These are phyloP conservation scores for Musa beccarii DNA, from an alignment of 176 grass and related monocot genomes.

Conservation along the genomic window DNA sequence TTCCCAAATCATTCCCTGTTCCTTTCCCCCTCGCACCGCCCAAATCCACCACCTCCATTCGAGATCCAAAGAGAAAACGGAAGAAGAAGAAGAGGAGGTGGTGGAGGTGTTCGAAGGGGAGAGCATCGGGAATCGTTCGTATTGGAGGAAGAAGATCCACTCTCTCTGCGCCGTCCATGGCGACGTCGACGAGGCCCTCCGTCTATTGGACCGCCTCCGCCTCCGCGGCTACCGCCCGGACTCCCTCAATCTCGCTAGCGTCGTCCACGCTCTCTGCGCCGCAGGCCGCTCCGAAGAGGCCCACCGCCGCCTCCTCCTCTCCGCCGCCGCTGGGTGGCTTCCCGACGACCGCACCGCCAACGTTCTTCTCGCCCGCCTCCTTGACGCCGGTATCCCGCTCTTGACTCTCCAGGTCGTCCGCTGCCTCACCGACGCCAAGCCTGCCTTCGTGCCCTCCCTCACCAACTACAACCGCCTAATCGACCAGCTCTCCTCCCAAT, in stretches of 20 bases:
- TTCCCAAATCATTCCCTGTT: neutral
- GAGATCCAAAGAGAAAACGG: neutral
- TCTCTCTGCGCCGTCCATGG: constrained; percentile 10
- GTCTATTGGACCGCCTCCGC: constrained; percentile 22
- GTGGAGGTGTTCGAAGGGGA: neutral
- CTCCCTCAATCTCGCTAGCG: constrained; percentile 11
- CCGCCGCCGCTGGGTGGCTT: constrained; percentile 23
- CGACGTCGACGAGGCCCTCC: constrained; percentile 23
- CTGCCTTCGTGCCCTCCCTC: constrained; percentile 33
- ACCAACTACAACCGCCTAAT: constrained; percentile 61
- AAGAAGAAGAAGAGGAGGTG: neutral
- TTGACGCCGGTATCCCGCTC: constrained; percentile 33
- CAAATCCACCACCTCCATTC: neutral
- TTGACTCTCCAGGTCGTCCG: constrained; percentile 59
- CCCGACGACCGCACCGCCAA: constrained; percentile 28
- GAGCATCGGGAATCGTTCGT: constrained; percentile 10
- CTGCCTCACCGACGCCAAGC: constrained; percentile 11
- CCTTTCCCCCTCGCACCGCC: neutral
- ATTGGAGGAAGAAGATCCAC: constrained; percentile 25
- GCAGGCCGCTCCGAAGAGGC: constrained; percentile 55
- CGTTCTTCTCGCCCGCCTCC: constrained; percentile 36
- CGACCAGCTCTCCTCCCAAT: constrained; percentile 32
- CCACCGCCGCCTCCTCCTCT: constrained; percentile 54
- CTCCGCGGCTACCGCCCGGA: constrained; percentile 18
- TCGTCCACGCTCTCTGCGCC: constrained; percentile 41